Conservation (phyloP, 305 asterid species). For the Solanum aculeatissimum region DNA sequence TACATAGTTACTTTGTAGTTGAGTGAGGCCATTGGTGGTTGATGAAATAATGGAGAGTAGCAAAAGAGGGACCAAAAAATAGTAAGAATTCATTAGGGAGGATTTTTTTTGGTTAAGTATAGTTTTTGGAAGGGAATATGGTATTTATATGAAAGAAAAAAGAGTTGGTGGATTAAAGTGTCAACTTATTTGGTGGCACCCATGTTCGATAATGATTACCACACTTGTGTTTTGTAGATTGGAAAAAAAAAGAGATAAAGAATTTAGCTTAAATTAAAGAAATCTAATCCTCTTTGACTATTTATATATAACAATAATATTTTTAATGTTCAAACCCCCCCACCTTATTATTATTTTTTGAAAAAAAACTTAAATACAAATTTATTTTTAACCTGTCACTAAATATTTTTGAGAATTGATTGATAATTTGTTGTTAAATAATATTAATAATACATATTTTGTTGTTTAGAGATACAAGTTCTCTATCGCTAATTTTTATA, state of each 20-base stretch:
- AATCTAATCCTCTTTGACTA: neutral
- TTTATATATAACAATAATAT: neutral
- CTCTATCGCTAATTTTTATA: neutral
- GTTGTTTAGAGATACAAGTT: neutral
- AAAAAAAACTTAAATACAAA: neutral
- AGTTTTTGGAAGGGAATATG: neutral
- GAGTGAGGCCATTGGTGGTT: neutral
- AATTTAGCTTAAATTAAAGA: neutral
- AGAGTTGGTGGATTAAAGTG: constrained; percentile 35
- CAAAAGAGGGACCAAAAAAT: neutral
- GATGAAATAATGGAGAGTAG: constrained; percentile 5
- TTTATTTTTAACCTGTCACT: neutral
- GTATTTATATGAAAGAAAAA: constrained; percentile 4
- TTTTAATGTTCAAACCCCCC: neutral
- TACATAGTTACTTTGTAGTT: neutral
- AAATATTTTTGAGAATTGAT: neutral
- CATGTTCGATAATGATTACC: constrained; percentile 66
- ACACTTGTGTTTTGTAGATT: constrained; percentile 4
- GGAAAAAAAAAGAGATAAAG: neutral
- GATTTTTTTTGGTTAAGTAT: neutral
- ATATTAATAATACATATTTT: neutral
- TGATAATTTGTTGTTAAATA: neutral
- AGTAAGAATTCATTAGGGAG: constrained; percentile 12
- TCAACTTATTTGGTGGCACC: constrained; percentile 53
- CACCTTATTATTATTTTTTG: neutral